Evolutionary conservation across 352 stramenopile species (phyloP).

Genomic region (Globisporangium echinulatum): DNA sequence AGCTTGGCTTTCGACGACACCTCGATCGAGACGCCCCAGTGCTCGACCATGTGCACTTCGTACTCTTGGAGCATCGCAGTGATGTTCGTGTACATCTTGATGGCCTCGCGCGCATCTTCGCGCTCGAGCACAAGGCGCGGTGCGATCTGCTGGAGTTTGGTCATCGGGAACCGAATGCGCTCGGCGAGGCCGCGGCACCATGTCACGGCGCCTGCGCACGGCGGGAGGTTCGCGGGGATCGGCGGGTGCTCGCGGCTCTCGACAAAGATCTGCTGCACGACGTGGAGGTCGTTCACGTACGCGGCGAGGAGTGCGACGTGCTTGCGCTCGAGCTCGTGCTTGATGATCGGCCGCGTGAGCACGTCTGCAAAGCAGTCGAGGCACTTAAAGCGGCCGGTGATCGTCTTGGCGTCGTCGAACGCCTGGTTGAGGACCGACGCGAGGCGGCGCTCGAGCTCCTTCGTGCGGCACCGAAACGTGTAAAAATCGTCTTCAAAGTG

Average conservation of each 20-base stretch:
- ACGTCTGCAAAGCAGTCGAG: conserved; percentile 90
- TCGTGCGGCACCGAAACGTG: conserved; percentile 83
- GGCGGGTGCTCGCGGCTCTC: conserved; percentile 81
- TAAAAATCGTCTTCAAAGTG: conserved; percentile 91
- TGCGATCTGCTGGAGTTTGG: conserved; percentile 77
- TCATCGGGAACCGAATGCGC: conserved; percentile 86
- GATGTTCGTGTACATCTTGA: conserved; percentile 88
- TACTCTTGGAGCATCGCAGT: conserved; percentile 80
- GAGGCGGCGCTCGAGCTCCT: conserved; percentile 83
- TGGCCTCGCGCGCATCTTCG: conserved; percentile 86
- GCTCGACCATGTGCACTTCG: conserved; percentile 76
- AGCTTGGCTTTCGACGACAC: conserved; percentile 80
- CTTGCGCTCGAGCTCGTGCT: conserved; percentile 87
- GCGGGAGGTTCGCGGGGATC: conserved; percentile 86
- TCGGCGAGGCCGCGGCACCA: conserved; percentile 87
- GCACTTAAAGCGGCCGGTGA: conserved; percentile 85
- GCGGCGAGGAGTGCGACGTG: conserved; percentile 72
- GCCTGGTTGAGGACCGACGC: conserved; percentile 88
- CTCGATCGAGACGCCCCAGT: conserved; percentile 77
- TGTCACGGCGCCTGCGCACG: conserved; percentile 86
- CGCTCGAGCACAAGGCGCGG: conserved; percentile 77
- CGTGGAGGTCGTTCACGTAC: conserved; percentile 75
- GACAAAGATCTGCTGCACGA: conserved; percentile 88
- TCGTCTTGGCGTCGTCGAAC: conserved; percentile 90
- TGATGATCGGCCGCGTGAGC: conserved; percentile 76